phyloP scores from a whole-genome alignment of 2,329 filamentous ascomycete genomes.

The Pseudocercospora eumusae region DNA sequence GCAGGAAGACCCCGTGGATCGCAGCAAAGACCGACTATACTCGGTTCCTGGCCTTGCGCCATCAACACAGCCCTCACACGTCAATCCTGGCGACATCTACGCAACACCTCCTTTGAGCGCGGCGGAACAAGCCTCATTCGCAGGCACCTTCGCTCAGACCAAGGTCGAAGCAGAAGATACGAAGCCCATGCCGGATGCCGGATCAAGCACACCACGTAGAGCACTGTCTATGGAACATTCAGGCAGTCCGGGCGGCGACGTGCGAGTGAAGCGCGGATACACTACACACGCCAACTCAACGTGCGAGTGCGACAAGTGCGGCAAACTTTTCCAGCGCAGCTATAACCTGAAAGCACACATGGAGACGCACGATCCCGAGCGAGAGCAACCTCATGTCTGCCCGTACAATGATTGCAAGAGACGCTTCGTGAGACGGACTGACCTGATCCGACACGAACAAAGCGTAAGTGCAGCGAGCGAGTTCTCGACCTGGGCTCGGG shows the following conservation, averaged over 20 bases:
- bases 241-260: constrained; percentile 13
- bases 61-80: constrained; percentile 13
- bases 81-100: constrained; percentile 25
- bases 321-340: constrained; percentile 75
- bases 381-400: constrained; percentile 72
- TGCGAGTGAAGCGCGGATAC: constrained; percentile 32
- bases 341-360: constrained; percentile 88
- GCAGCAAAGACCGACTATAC: constrained; percentile 13
- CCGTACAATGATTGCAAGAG: constrained; percentile 65
- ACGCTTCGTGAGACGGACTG: constrained; percentile 80
- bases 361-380: constrained; percentile 76
- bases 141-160: not conserved
- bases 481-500: not conserved
- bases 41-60: constrained; percentile 20
- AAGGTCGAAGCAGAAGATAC: constrained; percentile 9
- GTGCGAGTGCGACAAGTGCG: constrained; percentile 72
- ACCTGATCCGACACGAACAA: constrained; percentile 61
- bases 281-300: constrained; percentile 66
- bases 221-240: constrained; percentile 14
- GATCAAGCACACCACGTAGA: constrained; percentile 9
- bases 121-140: constrained; percentile 1
- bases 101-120: constrained; percentile 14
- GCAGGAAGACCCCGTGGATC: constrained; percentile 26
- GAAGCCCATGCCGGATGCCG: constrained; percentile 2
- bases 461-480: constrained; percentile 50